Conservation (phyloP, 2,329 filamentous ascomycete genomes). For the Ilyonectria mors-panacis region DNA sequence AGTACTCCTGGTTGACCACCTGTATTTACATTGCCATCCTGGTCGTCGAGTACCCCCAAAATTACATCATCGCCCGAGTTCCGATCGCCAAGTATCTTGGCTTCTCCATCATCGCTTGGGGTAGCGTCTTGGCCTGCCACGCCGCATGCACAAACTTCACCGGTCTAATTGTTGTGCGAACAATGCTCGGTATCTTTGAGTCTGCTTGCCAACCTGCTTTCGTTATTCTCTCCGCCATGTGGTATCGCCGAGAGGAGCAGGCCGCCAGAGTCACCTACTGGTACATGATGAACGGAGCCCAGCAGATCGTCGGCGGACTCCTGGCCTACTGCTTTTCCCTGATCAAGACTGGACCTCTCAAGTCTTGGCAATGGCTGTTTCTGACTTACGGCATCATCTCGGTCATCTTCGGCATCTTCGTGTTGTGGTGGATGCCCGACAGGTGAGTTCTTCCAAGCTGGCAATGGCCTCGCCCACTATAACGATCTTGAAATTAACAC, state of each 20-base stretch:
- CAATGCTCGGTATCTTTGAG: slow-evolving; percentile 79
- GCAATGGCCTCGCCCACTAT: neutral
- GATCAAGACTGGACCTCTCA: slow-evolving; percentile 67
- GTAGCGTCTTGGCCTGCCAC: slow-evolving; percentile 71
- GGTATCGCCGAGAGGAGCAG: slow-evolving; percentile 80
- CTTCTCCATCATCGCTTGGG: slow-evolving; percentile 76
- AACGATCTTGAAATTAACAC: too few species aligned
- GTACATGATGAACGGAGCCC: slow-evolving; percentile 84
- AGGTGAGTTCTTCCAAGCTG: slow-evolving; percentile 43
- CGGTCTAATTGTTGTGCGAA: slow-evolving; percentile 72
- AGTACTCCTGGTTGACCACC: slow-evolving; percentile 81
- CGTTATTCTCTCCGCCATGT: slow-evolving; percentile 76
- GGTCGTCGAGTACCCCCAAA: slow-evolving; percentile 81
- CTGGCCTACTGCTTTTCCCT: slow-evolving; percentile 75
- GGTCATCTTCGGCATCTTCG: slow-evolving; percentile 75
- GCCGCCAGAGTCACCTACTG: slow-evolving; percentile 77
- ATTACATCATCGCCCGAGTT: slow-evolving; percentile 70
- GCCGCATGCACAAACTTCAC: slow-evolving; percentile 73
- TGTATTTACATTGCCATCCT: slow-evolving; percentile 82
- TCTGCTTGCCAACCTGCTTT: slow-evolving; percentile 79
- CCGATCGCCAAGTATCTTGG: slow-evolving; percentile 78
- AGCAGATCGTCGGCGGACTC: slow-evolving; percentile 80
- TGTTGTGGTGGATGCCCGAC: slow-evolving; percentile 76
- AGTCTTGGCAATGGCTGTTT: slow-evolving; percentile 80
- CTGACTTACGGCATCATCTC: slow-evolving; percentile 75